Evolutionary conservation across 1,284 basidiomycete genomes (phyloP), one percentile per base, ranked within the genome.

Genomic region (Sporisorium scitamineum): DNA sequence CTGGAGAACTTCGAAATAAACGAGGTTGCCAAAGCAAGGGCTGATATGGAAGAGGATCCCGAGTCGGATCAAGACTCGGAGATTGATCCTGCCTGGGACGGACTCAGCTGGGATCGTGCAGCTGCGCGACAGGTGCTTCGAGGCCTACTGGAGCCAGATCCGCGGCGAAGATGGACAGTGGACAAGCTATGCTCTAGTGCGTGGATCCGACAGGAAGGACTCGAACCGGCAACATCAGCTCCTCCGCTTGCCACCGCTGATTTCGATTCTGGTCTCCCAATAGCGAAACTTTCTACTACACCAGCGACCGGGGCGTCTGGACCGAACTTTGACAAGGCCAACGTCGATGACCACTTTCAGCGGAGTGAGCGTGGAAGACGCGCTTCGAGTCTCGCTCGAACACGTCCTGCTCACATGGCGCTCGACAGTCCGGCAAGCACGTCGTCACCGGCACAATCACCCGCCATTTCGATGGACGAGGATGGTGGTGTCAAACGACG

Each of bases 141-240:
- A 18, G 79, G 78, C 7, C 54, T 83, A 16, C 52, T 83, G 20
- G 71, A 80, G 29, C 73, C 76, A 10, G 80, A 83, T n/a, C 75
- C 81, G 24, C 47, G 54, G n/a, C 57, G 64, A 41, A 70, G 81
- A n/a, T 83, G 81, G 81, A 81, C 77, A 8, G 56, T 82, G 39
- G 69, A 76, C 31, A 39, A 62, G 48, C 57, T 82, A 7, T 58
- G 60, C 22, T 37, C 56, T 1, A 69, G 68, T 27, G 47, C 65
- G 1, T 80, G 79, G 76, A 55, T 80, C n/a, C 63, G 56, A 10
- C 59, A 55, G 20, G 62, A 65, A 6, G 60, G 60, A 3, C 13
- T 29, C 20, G 57, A 66, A 18, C 44, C 59, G 1, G 27, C 26
- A 18, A 16, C 39, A 0, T 41, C 54, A n/a, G 27, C 63, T 14